Evolutionary conservation across 345 rosid genomes (phyloP).

Genomic region (Psidium friedrichsthalianum): DNA sequence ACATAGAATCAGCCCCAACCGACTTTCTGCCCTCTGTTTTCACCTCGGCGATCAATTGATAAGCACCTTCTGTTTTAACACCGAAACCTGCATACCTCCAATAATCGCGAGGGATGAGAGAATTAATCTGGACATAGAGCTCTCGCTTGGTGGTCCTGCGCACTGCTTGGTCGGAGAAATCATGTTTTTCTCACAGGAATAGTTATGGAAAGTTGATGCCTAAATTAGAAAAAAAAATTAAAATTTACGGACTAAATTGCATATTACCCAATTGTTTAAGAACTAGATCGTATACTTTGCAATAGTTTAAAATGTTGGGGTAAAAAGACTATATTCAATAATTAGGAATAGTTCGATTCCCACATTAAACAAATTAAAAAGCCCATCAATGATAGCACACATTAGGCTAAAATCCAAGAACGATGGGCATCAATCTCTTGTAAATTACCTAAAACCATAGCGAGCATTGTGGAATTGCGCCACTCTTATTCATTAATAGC

Average conservation of each 20-base stretch:
- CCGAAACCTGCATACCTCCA: too few species aligned
- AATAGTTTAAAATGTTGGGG: background rate
- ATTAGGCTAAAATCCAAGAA: background rate
- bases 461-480: background rate
- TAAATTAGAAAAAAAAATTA: background rate
- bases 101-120: too few species aligned
- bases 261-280: background rate
- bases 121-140: too few species aligned
- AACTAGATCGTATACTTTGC: background rate
- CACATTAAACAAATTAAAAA: background rate
- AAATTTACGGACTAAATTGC: background rate
- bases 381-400: background rate
- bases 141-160: too few species aligned
- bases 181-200: too few species aligned
- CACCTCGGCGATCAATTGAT: too few species aligned
- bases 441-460: background rate
- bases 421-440: accelerated
- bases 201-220: background rate
- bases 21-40: too few species aligned
- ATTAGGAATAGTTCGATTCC: background rate
- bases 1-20: too few species aligned
- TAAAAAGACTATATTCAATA: background rate
- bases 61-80: too few species aligned
- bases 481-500: background rate
- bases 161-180: too few species aligned